Evolutionary conservation across 495 filamentous ascomycete species (phyloP).

Genomic region (Durotheca rogersii): DNA sequence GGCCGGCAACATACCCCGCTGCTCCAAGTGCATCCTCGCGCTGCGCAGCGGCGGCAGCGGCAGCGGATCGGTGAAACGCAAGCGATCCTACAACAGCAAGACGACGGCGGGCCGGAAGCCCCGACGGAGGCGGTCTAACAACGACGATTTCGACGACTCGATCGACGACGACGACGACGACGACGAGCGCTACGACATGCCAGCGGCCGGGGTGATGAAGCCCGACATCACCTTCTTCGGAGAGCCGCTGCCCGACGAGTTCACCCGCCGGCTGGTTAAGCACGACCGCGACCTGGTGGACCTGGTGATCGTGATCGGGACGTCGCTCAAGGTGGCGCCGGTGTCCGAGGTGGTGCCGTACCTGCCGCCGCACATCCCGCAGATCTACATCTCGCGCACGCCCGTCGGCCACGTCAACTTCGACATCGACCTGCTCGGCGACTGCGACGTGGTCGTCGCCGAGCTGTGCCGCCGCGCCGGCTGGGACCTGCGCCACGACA

Average conservation of each 20-base stretch:
- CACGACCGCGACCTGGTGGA: slow-evolving; percentile 80
- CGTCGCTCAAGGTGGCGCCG: slow-evolving; percentile 92
- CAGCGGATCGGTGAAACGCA: slow-evolving; percentile 60
- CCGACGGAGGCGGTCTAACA: slow-evolving; percentile 62
- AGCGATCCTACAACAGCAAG: slow-evolving; percentile 68
- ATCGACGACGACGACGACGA: slow-evolving; percentile 57
- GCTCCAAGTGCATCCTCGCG: slow-evolving; percentile 56
- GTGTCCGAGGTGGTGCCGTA: slow-evolving; percentile 87
- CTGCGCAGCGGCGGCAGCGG: slow-evolving; percentile 19
- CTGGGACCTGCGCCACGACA: slow-evolving; percentile 87
- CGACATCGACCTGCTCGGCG: slow-evolving; percentile 89
- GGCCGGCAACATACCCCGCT: slow-evolving; percentile 67
- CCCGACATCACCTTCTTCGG: slow-evolving; percentile 99
- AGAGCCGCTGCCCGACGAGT: slow-evolving; percentile 79
- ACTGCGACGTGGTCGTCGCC: slow-evolving; percentile 87
- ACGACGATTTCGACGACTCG: slow-evolving; percentile 58
- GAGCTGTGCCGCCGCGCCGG: slow-evolving; percentile 84
- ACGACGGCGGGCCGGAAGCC: slow-evolving; percentile 56
- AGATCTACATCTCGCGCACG: slow-evolving; percentile 91
- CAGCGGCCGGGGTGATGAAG: slow-evolving; percentile 90
- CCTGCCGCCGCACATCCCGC: slow-evolving; percentile 75
- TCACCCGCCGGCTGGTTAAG: slow-evolving; percentile 75
- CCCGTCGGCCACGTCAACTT: slow-evolving; percentile 88
- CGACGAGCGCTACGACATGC: slow-evolving; percentile 68
- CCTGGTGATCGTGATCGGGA: slow-evolving; percentile 95